Evolutionary conservation across 768 basidiomycete species (phyloP).

Genomic region (Suillus ampliporus): DNA sequence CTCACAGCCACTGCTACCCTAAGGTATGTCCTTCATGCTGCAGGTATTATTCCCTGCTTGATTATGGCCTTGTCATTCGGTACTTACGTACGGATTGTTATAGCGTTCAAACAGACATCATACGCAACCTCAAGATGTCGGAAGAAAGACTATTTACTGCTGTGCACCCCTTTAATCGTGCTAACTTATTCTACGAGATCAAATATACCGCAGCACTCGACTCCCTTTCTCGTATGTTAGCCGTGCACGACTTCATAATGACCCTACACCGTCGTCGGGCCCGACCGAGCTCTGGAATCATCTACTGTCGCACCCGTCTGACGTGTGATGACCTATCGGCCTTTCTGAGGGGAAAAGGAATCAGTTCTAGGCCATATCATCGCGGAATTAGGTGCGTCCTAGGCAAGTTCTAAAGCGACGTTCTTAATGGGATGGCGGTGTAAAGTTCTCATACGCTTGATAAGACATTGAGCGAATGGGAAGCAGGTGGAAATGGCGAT

Average conservation of each 20-base stretch:
- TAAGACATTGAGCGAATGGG: constrained; percentile 60
- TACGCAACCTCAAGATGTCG: constrained; percentile 66
- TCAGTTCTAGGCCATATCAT: constrained; percentile 77
- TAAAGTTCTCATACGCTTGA: constrained; percentile 56
- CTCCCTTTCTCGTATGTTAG: constrained; percentile 59
- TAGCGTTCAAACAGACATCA: constrained; percentile 79
- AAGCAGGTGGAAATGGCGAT: constrained; percentile 56
- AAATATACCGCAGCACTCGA: constrained; percentile 64
- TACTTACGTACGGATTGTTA: background rate
- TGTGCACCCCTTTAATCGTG: constrained; percentile 80
- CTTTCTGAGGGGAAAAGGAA: constrained; percentile 68
- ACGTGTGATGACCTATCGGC: constrained; percentile 71
- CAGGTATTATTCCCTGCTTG: background rate
- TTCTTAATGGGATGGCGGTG: background rate
- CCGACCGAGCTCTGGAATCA: constrained; percentile 68
- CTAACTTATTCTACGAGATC: constrained; percentile 83
- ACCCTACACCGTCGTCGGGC: constrained; percentile 64
- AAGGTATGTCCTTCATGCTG: constrained; percentile 45
- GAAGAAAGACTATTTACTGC: constrained; percentile 61
- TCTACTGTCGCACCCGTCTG: constrained; percentile 74
- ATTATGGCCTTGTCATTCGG: background rate
- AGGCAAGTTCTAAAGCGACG: constrained; percentile 2
- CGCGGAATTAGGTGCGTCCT: constrained; percentile 60
- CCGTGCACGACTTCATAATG: constrained; percentile 69
- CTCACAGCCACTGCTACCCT: constrained; percentile 84